Base-by-base conservation (phyloP, 2,329 filamentous ascomycete genomes). In the Ilyonectria mors-panacis region DNA sequence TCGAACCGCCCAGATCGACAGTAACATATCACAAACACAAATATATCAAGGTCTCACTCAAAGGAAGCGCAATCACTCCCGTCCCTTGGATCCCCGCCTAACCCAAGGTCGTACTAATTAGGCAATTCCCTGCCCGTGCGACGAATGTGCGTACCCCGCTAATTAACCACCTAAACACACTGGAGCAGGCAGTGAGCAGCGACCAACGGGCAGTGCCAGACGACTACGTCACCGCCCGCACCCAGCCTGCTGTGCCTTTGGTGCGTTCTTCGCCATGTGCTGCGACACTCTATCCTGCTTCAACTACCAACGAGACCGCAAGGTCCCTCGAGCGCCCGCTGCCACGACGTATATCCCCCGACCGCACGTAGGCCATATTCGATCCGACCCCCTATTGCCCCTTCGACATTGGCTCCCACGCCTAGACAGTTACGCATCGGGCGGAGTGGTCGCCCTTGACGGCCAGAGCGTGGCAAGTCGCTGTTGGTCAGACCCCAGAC, bases 211-310 rank as follows among this genome's bases (percentile, higher is more conserved):
- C 69, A 48, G 67, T 74, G 71, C 72, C 54, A 68, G 65, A 57
- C 64, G 56, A 72, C 74, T 75, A 76, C 74, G 74, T 76, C 74
- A 76, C 74, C 70, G 71, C 68, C 70, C 67, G 50, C 70, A 70
- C 63, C 63, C 70, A 58, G 55, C 35, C 50, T 28, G 53, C 35
- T 51, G 21, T 64, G 54, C 59, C 44, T 42, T 72, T 62, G 65
- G 61, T 26, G 26, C 26, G 26, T 63, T 61, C 65, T 68, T 65
- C 63, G 53, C 60, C 50, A 68, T 66, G 63, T 66, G 63, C 62
- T 53, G 28, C 54, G 54, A 50, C 59, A 61, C 64, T 70, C 48
- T 63, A 72, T 74, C 70, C 70, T 57, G 57, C 59, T 70, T 59
- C 60, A 68, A 70, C 62, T 60, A 65, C 51, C 58, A 45, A 48